Conservation (phyloP, 75 land plant species). For the Picea sitchensis region DNA sequence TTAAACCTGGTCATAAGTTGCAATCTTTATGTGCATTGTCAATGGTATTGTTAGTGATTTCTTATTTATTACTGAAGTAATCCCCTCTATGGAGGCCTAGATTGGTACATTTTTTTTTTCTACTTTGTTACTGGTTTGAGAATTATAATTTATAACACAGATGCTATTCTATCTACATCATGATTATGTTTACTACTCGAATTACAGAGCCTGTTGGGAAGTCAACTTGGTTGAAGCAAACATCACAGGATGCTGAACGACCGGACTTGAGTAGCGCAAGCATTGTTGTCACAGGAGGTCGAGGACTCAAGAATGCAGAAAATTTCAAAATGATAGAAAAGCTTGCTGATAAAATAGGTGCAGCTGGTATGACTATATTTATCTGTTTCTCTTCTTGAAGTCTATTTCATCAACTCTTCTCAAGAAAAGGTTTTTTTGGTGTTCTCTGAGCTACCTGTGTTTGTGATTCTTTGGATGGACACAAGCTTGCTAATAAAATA, state of each 20-base stretch:
- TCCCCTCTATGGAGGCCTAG: neutral
- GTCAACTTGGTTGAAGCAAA: slow-evolving; percentile 73
- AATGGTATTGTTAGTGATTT: neutral
- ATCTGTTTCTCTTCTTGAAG: neutral
- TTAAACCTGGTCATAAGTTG: too few relatives aligned
- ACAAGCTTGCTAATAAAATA: slow-evolving; percentile 90
- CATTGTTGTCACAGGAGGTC: slow-evolving; percentile 89
- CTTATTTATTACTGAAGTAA: neutral
- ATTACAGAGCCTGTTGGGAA: slow-evolving; percentile 47
- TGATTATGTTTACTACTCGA: neutral
- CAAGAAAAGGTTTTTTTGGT: neutral
- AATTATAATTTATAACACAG: too few relatives aligned
- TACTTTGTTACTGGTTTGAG: neutral
- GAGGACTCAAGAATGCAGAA: slow-evolving; percentile 89
- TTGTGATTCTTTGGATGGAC: neutral
- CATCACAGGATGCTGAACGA: slow-evolving; percentile 76
- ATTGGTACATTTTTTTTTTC: neutral
- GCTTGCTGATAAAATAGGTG: slow-evolving; percentile 97
- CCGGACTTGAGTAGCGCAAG: slow-evolving; percentile 98
- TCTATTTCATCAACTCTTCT: neutral
- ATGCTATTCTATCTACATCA: too few relatives aligned
- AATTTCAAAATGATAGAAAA: slow-evolving; percentile 88
- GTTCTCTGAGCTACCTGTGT: neutral
- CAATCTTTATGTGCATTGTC: neutral
- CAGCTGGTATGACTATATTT: slow-evolving; percentile 60